Conservation (phyloP, 192 early-diverging fungal species). For the Backusella tarrabulga region DNA sequence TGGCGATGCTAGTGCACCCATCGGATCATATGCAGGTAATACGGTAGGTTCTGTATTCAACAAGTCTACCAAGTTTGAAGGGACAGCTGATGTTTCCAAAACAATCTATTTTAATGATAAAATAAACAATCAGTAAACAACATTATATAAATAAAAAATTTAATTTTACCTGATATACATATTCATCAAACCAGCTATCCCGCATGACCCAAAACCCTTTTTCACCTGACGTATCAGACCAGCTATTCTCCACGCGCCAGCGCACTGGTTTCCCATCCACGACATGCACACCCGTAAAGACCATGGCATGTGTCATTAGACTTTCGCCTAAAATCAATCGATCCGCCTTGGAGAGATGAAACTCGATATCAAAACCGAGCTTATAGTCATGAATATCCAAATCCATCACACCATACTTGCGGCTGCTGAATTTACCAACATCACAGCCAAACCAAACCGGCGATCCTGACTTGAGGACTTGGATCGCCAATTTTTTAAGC, state of each 20-base stretch:
- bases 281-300: conserved; percentile 73
- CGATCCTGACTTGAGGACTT: conserved; percentile 55
- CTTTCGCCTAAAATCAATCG: conserved; percentile 70
- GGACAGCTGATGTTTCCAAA: conserved; percentile 61
- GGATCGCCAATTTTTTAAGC: conserved; percentile 59
- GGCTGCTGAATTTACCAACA: conserved; percentile 63
- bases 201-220: conserved; percentile 80
- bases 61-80: conserved; percentile 58
- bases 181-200: conserved; percentile 76
- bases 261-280: conserved; percentile 62
- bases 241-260: conserved; percentile 75
- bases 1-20: conserved; percentile 61
- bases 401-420: conserved; percentile 60
- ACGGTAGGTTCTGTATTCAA: conserved; percentile 61
- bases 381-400: conserved; percentile 62
- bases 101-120: conserved; percentile 52
- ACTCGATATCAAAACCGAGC: conserved; percentile 60
- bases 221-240: conserved; percentile 50
- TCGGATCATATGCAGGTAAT: conserved; percentile 76
- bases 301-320: conserved; percentile 81
- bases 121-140: not conserved
- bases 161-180: conserved; percentile 60
- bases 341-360: conserved; percentile 63
- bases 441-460: conserved; percentile 82
- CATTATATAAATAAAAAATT: not conserved